These are phyloP conservation scores for Kluyveromyces sp. DNA, from an alignment of 1,139 yeast genomes.

Conservation along the genomic window DNA sequence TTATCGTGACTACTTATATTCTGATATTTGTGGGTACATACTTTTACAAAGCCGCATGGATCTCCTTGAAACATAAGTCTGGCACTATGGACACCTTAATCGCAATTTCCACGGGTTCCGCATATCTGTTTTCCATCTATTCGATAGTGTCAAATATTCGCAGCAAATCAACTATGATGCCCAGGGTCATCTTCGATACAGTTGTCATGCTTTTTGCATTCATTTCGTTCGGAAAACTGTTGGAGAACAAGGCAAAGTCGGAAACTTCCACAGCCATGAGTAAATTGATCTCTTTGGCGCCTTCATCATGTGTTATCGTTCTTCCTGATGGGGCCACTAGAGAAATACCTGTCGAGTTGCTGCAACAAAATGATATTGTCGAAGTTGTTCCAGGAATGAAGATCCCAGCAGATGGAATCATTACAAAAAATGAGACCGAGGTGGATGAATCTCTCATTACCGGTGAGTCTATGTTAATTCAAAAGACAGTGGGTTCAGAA, in stretches of 20 bases:
- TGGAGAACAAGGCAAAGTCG: slow-evolving; percentile 90
- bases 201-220: slow-evolving; percentile 77
- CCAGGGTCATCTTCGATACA: slow-evolving; percentile 80
- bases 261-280: slow-evolving; percentile 87
- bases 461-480: slow-evolving; percentile 78
- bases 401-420: slow-evolving; percentile 85
- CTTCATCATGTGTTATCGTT: slow-evolving; percentile 65
- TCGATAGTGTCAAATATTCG: slow-evolving; percentile 44
- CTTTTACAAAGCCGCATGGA: slow-evolving; percentile 58
- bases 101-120: slow-evolving; percentile 71
- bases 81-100: slow-evolving; percentile 98
- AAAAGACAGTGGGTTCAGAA: slow-evolving; percentile 50
- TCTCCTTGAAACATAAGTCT: slow-evolving; percentile 59
- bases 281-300: slow-evolving; percentile 69
- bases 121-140: slow-evolving; percentile 65
- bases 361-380: slow-evolving; percentile 73
- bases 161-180: slow-evolving; percentile 38
- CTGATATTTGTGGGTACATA: slow-evolving; percentile 57
- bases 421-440: slow-evolving; percentile 71
- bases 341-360: slow-evolving; percentile 58
- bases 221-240: slow-evolving; percentile 81
- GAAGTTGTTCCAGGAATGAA: slow-evolving; percentile 79
- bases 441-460: slow-evolving; percentile 84
- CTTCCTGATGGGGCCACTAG: slow-evolving; percentile 23
- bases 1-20: slow-evolving; percentile 55